These are phyloP conservation scores for Herpetomonas muscarum DNA, from an alignment of 208 protist genomes.

Conservation along the genomic window DNA sequence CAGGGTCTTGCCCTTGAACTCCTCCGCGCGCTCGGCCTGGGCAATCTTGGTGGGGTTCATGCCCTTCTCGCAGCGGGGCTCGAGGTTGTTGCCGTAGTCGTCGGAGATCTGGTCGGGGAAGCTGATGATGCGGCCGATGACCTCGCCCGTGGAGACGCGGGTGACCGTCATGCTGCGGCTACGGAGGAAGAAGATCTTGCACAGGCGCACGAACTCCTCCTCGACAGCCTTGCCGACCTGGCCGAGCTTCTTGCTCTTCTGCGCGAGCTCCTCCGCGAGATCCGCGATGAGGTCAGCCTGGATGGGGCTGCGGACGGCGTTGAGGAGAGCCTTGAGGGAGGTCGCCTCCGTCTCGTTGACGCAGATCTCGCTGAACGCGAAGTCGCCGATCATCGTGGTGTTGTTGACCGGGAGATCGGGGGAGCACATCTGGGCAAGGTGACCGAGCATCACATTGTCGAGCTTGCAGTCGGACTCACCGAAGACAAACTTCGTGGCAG, in stretches of 20 bases:
- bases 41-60: conserved; percentile 27
- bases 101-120: conserved; percentile 47
- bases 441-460: conserved; percentile 22
- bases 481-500: conserved; percentile 27
- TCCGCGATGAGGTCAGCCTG: conserved; percentile 27
- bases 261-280: conserved; percentile 20
- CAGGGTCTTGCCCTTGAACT: conserved; percentile 21
- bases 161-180: conserved; percentile 33
- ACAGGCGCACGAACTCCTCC: conserved; percentile 33
- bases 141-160: conserved; percentile 21
- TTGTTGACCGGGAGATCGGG: conserved; percentile 32
- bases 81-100: conserved; percentile 64
- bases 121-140: conserved; percentile 28
- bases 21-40: conserved; percentile 9
- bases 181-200: conserved; percentile 43
- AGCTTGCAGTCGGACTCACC: conserved; percentile 28
- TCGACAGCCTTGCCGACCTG: conserved; percentile 28
- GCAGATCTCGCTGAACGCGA: conserved; percentile 51
- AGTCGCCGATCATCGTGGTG: conserved; percentile 27
- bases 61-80: conserved; percentile 34
- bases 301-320: conserved; percentile 24
- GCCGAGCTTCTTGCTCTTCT: conserved; percentile 11
- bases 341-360: conserved; percentile 27
- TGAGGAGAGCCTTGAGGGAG: conserved; percentile 25
- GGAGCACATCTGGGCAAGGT: conserved; percentile 26